phyloP scores from a whole-genome alignment of 2,329 filamentous ascomycete species.

The Leptographium radiaticola region DNA sequence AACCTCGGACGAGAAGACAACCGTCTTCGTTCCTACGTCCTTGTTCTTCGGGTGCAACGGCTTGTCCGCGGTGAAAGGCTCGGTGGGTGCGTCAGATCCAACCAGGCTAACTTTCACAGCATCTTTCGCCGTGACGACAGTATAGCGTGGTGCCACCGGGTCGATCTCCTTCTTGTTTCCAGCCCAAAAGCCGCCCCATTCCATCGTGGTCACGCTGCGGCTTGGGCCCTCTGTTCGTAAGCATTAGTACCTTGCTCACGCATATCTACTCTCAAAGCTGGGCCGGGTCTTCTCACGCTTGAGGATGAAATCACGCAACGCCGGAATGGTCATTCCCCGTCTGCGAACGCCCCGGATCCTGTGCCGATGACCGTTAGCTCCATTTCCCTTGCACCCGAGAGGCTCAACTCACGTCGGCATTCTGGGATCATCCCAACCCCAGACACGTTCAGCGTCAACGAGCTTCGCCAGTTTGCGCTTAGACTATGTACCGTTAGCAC shows the following conservation, averaged over 20 bases:
- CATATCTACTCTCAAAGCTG: not conserved
- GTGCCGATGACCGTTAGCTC: not conserved
- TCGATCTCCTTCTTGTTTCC: constrained; percentile 76
- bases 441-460: constrained; percentile 62
- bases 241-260: not conserved
- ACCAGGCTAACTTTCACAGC: constrained; percentile 57
- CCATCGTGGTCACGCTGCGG: constrained; percentile 72
- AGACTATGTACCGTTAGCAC: constrained; percentile 26
- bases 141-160: constrained; percentile 60
- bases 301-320: constrained; percentile 70
- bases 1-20: constrained; percentile 61
- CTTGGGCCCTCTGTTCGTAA: constrained; percentile 49
- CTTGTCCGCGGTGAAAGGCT: constrained; percentile 57
- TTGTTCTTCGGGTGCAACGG: constrained; percentile 85
- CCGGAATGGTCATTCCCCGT: constrained; percentile 66
- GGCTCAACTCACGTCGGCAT: constrained; percentile 49
- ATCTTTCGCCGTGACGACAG: constrained; percentile 57
- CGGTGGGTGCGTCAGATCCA: constrained; percentile 52
- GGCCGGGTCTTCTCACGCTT: constrained; percentile 30
- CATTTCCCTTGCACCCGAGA: constrained; percentile 19
- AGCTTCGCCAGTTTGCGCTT: constrained; percentile 80
- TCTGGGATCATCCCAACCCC: constrained; percentile 77
- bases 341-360: constrained; percentile 54
- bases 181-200: constrained; percentile 65
- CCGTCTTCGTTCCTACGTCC: constrained; percentile 72